Evolutionary conservation across 257 asterid genomes (phyloP).

Genomic region (Knoxia roxburghii): DNA sequence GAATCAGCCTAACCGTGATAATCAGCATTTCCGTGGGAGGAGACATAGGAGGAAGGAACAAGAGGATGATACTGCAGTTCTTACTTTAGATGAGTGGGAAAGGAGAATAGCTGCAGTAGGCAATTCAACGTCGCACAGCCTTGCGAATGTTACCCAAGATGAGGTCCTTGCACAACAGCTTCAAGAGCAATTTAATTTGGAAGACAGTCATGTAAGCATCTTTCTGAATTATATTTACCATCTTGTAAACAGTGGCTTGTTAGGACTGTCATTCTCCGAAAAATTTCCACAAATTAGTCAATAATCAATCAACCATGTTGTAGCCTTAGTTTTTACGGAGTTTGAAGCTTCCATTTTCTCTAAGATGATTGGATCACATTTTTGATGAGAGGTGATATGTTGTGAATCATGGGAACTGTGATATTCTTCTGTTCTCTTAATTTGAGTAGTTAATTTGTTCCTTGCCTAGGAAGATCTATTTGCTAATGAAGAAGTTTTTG

Average conservation of each 20-base stretch:
- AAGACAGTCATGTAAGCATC: slow-evolving; percentile 56
- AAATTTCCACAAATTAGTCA: neutral
- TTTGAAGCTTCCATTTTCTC: neutral
- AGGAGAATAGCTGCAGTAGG: slow-evolving; percentile 47
- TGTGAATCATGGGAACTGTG: neutral
- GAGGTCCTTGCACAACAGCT: slow-evolving; percentile 81
- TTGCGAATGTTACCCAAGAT: slow-evolving; percentile 45
- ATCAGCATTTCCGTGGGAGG: slow-evolving; percentile 40
- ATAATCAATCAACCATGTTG: neutral
- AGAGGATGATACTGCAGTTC: slow-evolving; percentile 48
- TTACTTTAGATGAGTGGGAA: slow-evolving; percentile 90
- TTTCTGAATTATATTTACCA: neutral
- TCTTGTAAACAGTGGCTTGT: neutral
- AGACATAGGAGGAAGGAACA: slow-evolving; percentile 47
- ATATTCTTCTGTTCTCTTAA: neutral
- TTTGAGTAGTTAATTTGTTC: neutral
- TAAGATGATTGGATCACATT: neutral
- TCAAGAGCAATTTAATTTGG: slow-evolving; percentile 71
- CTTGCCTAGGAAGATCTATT: neutral
- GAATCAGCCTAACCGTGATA: slow-evolving; percentile 39
- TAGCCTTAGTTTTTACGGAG: neutral
- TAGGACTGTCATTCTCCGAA: neutral
- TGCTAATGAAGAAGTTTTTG: neutral
- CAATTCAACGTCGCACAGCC: slow-evolving; percentile 26
- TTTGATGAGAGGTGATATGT: neutral